These are phyloP conservation scores for Prunus dulcis DNA, from an alignment of 306 rosid species.

Conservation along the genomic window DNA sequence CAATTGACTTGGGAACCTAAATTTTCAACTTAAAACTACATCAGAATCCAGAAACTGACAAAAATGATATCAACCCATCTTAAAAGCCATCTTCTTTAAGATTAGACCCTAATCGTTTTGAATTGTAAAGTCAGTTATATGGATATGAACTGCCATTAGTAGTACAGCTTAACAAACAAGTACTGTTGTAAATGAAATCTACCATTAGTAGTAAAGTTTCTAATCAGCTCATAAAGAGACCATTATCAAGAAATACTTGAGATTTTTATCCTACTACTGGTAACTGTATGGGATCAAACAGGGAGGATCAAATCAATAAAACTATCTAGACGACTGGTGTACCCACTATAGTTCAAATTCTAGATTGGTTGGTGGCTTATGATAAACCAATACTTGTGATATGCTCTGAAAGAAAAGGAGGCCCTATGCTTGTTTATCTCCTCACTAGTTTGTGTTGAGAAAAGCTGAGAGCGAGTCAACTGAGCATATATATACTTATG, in stretches of 20 bases:
- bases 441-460: background rate
- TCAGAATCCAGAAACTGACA: background rate
- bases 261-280: background rate
- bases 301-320: background rate
- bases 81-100: background rate
- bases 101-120: background rate
- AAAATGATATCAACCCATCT: too few relatives aligned
- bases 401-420: background rate
- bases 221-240: background rate
- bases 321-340: background rate
- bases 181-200: background rate
- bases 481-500: background rate
- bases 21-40: background rate
- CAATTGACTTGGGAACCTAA: background rate
- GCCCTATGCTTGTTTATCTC: background rate
- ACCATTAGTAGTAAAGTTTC: background rate
- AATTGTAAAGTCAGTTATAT: background rate
- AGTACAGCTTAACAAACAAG: background rate
- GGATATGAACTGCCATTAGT: background rate
- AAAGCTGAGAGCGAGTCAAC: background rate
- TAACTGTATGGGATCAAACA: background rate
- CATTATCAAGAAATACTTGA: background rate
- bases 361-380: background rate
- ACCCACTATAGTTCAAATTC: background rate
- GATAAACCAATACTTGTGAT: background rate